These are phyloP conservation scores for Pythium brassicae DNA, from an alignment of 352 stramenopile genomes.

Conservation along the genomic window DNA sequence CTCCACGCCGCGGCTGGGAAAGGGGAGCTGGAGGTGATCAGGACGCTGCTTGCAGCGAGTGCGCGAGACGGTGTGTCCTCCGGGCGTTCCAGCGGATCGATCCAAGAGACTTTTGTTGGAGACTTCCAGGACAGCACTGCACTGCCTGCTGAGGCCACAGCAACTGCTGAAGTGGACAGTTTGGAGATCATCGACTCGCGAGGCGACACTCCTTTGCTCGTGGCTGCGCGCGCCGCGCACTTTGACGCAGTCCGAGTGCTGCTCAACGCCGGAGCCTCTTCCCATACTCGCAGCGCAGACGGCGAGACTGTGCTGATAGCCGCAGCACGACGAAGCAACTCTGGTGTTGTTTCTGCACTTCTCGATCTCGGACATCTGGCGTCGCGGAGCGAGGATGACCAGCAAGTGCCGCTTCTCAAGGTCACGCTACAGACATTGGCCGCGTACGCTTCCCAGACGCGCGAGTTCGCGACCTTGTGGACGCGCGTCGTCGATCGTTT, in stretches of 20 bases:
- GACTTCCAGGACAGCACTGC: neutral
- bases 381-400: neutral
- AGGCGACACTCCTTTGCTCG: neutral
- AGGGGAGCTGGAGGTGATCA: neutral
- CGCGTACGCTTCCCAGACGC: neutral
- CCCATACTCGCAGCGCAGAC: neutral
- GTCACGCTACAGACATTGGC: neutral
- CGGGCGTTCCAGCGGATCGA: neutral
- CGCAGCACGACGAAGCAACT: neutral
- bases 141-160: neutral
- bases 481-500: neutral
- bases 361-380: neutral
- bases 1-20: neutral
- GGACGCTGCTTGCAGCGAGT: neutral
- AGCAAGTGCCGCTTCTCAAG: neutral
- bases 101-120: neutral
- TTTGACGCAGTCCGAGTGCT: neutral
- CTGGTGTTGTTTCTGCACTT: neutral
- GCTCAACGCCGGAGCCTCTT: neutral
- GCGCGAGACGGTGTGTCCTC: neutral
- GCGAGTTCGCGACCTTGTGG: constrained; percentile 1
- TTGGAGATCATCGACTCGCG: neutral
- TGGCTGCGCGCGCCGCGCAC: neutral
- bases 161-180: neutral
- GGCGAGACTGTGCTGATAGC: neutral